A percentile compares a stretch with the other conserved stretches of the same genome.
Evolutionary conservation across 257 asterid genomes (phyloP).

Genomic region (Primulina huaijiensis): DNA sequence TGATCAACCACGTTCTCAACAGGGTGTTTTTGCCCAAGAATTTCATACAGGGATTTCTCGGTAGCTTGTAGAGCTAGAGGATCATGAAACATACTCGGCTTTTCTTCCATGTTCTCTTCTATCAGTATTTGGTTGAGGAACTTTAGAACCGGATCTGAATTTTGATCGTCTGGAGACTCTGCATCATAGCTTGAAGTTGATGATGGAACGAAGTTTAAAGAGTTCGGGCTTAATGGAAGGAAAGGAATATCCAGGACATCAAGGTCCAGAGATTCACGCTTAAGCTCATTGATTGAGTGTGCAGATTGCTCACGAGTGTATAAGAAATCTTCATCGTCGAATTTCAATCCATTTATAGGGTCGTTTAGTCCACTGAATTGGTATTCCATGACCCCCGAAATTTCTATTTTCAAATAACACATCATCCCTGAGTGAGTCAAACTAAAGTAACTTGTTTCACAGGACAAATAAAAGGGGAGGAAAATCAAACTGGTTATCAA

Average conservation of each 20-base stretch:
- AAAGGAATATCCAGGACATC: slow-evolving; percentile 41
- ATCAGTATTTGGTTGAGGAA: slow-evolving; percentile 79
- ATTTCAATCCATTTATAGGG: slow-evolving; percentile 32
- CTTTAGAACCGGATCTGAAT: slow-evolving; percentile 78
- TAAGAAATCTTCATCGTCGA: slow-evolving; percentile 34
- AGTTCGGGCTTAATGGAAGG: slow-evolving; percentile 36
- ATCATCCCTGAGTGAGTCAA: slow-evolving; percentile 22
- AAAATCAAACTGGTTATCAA: background rate
- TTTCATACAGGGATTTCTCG: slow-evolving; percentile 82
- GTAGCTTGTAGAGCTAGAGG: slow-evolving; percentile 82
- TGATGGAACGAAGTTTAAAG: slow-evolving; percentile 40
- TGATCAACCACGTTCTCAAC: slow-evolving; percentile 34
- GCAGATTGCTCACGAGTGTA: slow-evolving; percentile 47
- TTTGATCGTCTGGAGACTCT: slow-evolving; percentile 79
- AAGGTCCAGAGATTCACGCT: slow-evolving; percentile 38
- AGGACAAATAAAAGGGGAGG: background rate
- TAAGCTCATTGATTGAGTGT: slow-evolving; percentile 35
- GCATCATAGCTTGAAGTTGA: slow-evolving; percentile 50
- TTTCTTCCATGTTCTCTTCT: slow-evolving; percentile 84
- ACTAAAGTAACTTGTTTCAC: background rate
- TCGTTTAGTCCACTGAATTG: slow-evolving; percentile 31
- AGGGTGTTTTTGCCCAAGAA: slow-evolving; percentile 66
- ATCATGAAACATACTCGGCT: slow-evolving; percentile 92
- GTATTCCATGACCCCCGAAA: slow-evolving; percentile 57
- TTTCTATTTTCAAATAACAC: slow-evolving; percentile 23